phyloP scores from a whole-genome alignment of 2,329 filamentous ascomycete species.

The Aureobasidium zeae region DNA sequence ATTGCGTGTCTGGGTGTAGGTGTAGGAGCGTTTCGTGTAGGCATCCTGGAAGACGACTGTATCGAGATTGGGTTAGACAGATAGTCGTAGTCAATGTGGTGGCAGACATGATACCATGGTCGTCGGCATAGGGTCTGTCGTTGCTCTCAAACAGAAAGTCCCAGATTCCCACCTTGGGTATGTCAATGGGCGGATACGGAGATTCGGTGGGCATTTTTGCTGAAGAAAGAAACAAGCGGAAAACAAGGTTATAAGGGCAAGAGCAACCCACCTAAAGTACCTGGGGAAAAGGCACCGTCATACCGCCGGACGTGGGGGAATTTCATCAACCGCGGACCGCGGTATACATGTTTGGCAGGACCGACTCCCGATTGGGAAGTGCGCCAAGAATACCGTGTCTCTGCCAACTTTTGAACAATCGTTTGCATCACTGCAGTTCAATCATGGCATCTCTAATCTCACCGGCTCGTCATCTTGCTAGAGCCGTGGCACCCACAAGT shows the following conservation, averaged over 20 bases:
- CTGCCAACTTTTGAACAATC: not conserved
- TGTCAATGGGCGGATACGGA: slow-evolving; percentile 52
- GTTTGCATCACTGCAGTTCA: not conserved
- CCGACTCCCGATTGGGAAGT: not conserved
- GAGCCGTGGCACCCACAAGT: slow-evolving; percentile 8
- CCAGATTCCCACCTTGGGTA: slow-evolving; percentile 73
- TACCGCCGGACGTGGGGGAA: no score
- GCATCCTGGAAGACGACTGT: slow-evolving; percentile 70
- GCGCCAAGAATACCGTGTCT: slow-evolving; percentile 6
- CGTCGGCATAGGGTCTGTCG: slow-evolving; percentile 55
- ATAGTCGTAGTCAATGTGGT: not conserved
- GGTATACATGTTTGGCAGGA: slow-evolving; percentile 1
- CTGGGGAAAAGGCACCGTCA: not conserved
- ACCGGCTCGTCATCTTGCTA: slow-evolving; percentile 5
- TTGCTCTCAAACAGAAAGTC: slow-evolving; percentile 64
- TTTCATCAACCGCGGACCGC: no score
- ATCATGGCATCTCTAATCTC: slow-evolving; percentile 13
- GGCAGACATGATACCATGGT: slow-evolving; percentile 50
- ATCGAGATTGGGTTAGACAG: not conserved
- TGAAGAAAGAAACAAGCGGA: not conserved
- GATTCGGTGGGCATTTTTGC: slow-evolving; percentile 62
- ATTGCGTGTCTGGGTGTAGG: slow-evolving; percentile 56
- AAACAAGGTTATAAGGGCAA: not conserved
- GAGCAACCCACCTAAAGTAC: not conserved
- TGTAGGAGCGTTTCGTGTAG: slow-evolving; percentile 61